A percentile compares a stretch with the other conserved stretches of the same genome.
These are phyloP conservation scores for Flammula alnicola DNA, from an alignment of 1,284 basidiomycete genomes.

Conservation along the genomic window DNA sequence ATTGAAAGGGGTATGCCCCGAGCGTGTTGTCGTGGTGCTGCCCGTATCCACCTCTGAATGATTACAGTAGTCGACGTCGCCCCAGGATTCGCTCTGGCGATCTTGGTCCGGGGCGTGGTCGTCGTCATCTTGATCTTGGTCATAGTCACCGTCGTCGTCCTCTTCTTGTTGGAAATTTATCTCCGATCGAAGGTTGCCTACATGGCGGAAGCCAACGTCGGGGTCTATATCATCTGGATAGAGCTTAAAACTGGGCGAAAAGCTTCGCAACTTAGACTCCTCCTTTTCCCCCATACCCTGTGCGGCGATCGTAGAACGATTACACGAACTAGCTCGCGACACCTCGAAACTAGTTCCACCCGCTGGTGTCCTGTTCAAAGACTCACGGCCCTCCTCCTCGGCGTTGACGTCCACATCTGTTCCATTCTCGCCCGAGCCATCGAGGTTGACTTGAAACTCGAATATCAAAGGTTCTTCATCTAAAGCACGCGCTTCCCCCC, in stretches of 20 bases:
- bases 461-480: conserved; percentile 62
- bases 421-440: conserved; percentile 15
- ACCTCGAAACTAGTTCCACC: background rate
- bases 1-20: conserved; percentile 21
- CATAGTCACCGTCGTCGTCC: conserved; percentile 1
- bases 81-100: conserved; percentile 17
- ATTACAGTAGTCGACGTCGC: conserved; percentile 14
- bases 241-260: conserved; percentile 38
- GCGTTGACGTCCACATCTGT: background rate
- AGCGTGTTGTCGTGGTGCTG: conserved; percentile 19
- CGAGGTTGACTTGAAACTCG: conserved; percentile 63
- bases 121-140: conserved; percentile 8
- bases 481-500: conserved; percentile 50
- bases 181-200: background rate
- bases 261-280: conserved; percentile 30
- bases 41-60: conserved; percentile 19
- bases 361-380: background rate
- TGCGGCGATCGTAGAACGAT: background rate
- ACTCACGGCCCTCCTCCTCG: background rate
- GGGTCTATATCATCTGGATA: conserved; percentile 21
- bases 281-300: conserved; percentile 9
- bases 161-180: too few species aligned
- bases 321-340: background rate
- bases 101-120: conserved; percentile 5
- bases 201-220: background rate